These are phyloP conservation scores for Teratosphaeria zuluensis DNA, from an alignment of 2,329 filamentous ascomycete species.

Conservation along the genomic window DNA sequence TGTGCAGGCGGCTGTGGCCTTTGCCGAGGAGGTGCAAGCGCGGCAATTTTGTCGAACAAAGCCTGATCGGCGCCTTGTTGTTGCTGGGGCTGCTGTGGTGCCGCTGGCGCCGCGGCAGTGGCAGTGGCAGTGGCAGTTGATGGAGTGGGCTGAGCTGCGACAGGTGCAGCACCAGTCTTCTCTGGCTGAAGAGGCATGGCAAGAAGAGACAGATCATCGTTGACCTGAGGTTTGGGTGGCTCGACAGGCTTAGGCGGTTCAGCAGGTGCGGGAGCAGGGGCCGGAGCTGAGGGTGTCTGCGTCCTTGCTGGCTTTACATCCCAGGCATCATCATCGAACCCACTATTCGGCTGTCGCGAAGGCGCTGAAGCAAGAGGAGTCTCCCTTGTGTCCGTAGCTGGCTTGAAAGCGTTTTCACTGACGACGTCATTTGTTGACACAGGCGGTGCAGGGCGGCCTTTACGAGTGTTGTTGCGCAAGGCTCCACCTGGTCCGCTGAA, in stretches of 20 bases:
- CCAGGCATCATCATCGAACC: slow-evolving; percentile 97
- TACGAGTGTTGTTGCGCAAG: slow-evolving; percentile 87
- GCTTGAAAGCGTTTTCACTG: slow-evolving; percentile 75
- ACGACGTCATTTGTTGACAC: slow-evolving; percentile 77
- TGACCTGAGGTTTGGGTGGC: slow-evolving; percentile 44
- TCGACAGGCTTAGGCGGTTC: slow-evolving; percentile 27
- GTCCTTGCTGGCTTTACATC: slow-evolving; percentile 77
- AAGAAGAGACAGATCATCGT: slow-evolving; percentile 61
- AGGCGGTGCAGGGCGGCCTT: slow-evolving; percentile 79
- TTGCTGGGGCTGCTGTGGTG: slow-evolving; percentile 34
- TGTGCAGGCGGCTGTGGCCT: slow-evolving; percentile 55
- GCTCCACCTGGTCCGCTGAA: slow-evolving; percentile 91
- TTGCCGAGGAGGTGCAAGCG: slow-evolving; percentile 43
- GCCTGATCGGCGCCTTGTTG: slow-evolving; percentile 31
- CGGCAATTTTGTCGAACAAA: slow-evolving; percentile 42
- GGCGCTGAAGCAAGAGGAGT: slow-evolving; percentile 42
- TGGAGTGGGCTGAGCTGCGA: slow-evolving; percentile 30
- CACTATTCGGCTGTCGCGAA: slow-evolving; percentile 38
- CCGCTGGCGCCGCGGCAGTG: slow-evolving; percentile 24
- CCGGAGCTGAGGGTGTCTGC: slow-evolving; percentile 24
- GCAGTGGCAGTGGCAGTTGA: slow-evolving; percentile 30
- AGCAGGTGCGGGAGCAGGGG: slow-evolving; percentile 26
- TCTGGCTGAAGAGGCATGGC: slow-evolving; percentile 51
- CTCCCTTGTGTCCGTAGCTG: slow-evolving; percentile 35
- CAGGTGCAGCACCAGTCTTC: not conserved